phyloP scores from a whole-genome alignment of 2,329 filamentous ascomycete genomes.

The Colletotrichum horii region DNA sequence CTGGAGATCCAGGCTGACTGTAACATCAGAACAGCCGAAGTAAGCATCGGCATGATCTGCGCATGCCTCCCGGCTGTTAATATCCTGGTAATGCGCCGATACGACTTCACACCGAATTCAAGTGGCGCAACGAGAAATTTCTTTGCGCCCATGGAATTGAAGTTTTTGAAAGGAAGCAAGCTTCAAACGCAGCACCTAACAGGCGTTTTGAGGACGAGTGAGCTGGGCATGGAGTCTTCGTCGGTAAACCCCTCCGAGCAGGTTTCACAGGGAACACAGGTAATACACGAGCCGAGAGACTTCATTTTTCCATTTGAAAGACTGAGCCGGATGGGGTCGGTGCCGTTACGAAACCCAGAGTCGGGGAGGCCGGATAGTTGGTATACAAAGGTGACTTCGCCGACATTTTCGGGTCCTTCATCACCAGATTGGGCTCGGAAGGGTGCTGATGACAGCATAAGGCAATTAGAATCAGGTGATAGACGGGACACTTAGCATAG shows the following conservation, averaged over 20 bases:
- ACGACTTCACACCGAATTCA: not conserved
- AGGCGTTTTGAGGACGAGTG: not conserved
- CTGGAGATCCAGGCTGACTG: not conserved
- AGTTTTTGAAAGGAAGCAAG: slow-evolving; percentile 10
- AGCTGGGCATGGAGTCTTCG: not conserved
- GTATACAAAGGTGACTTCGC: not conserved
- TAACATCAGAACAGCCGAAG: slow-evolving; percentile 29
- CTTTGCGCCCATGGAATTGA: not conserved
- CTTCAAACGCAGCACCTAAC: not conserved
- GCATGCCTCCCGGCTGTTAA: slow-evolving; percentile 34
- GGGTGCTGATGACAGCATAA: not conserved
- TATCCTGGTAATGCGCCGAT: not conserved
- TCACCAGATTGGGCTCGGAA: not conserved
- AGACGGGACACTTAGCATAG: not conserved
- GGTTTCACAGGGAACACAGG: not conserved
- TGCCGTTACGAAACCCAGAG: not conserved
- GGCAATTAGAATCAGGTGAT: not conserved
- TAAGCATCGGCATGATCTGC: slow-evolving; percentile 35
- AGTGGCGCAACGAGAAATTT: not conserved
- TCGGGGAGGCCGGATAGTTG: not conserved
- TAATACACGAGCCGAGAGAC: not conserved
- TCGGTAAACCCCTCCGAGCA: not conserved
- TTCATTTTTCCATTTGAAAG: not conserved
- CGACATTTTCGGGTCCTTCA: not conserved
- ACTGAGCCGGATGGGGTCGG: not conserved